Percentiles rank a stretch among this genome's conserved stretches.
phyloP scores from a whole-genome alignment of 2,329 filamentous ascomycete species.

The Fonsecaea multimorphosa region DNA sequence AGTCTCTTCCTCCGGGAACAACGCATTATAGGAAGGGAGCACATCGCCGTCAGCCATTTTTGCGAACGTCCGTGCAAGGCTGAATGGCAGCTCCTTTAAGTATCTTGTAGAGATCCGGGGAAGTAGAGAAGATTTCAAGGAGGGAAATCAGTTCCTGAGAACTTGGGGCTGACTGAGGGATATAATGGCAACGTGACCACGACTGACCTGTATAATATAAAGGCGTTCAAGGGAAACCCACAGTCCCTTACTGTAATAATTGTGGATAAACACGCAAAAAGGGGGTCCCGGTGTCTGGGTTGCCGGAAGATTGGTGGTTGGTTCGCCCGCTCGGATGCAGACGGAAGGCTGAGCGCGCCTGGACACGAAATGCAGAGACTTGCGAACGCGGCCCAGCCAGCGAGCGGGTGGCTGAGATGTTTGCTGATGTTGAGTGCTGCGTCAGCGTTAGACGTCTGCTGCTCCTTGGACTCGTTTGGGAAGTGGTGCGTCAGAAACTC shows the following conservation, averaged over 20 bases:
- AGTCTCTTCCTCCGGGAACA: conserved; percentile 36
- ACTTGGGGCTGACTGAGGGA: conserved; percentile 14
- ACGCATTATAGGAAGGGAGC: conserved; percentile 32
- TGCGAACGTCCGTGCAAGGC: conserved; percentile 4
- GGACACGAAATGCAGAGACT: background rate
- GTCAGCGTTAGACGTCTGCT: conserved; percentile 27
- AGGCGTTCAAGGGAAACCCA: conserved; percentile 12
- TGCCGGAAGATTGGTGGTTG: conserved; percentile 24
- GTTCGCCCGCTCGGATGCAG: conserved; percentile 30
- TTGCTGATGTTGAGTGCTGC: conserved; percentile 29
- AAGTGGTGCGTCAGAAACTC: conserved; percentile 17
- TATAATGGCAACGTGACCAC: conserved; percentile 23
- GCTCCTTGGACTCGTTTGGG: conserved; percentile 17
- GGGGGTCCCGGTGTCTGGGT: conserved; percentile 7
- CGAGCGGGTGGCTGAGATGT: conserved; percentile 12
- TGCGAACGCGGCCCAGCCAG: background rate
- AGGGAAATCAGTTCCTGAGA: background rate
- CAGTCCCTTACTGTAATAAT: conserved; percentile 11
- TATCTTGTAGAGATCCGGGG: conserved; percentile 3
- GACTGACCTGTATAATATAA: conserved; percentile 16
- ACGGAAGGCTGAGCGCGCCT: conserved; percentile 29
- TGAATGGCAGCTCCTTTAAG: background rate
- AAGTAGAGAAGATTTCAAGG: conserved; percentile 8
- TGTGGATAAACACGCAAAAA: conserved; percentile 16
- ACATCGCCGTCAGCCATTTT: conserved; percentile 24